Evolutionary conservation across 345 rosid genomes (phyloP).

Genomic region (Gossypium sturtianum): DNA sequence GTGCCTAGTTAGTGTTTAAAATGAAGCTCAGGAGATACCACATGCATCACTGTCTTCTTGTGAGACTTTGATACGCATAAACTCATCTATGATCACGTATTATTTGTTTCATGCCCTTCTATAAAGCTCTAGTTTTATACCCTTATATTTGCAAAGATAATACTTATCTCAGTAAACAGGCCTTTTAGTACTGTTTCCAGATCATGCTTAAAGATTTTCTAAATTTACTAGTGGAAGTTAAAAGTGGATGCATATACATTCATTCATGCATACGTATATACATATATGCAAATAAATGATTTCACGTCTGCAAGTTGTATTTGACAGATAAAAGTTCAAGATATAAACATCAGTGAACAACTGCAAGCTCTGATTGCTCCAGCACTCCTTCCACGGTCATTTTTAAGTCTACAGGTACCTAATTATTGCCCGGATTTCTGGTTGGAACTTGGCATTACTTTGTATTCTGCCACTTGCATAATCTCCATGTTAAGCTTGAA

Average conservation of each 20-base stretch:
- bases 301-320: conserved; percentile 12
- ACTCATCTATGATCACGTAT: not conserved
- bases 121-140: not conserved
- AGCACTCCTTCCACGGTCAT: conserved; percentile 76
- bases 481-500: not conserved
- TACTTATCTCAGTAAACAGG: not conserved
- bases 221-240: not conserved
- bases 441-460: not conserved
- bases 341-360: conserved; percentile 68
- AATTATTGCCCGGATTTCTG: not conserved
- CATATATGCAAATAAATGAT: not conserved
- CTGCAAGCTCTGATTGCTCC: conserved; percentile 83
- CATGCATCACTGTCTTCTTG: not conserved
- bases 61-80: not conserved
- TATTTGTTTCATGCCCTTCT: not conserved
- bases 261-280: not conserved
- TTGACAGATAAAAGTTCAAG: conserved; percentile 67
- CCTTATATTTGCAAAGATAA: not conserved
- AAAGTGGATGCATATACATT: not conserved
- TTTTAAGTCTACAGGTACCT: conserved; percentile 67
- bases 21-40: not conserved
- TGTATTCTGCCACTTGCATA: not conserved
- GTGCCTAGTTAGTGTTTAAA: not conserved
- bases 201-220: not conserved
- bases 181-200: not conserved